Evolutionary conservation across 139 green algal genomes (phyloP).

Genomic region (Chlorella sp.): DNA sequence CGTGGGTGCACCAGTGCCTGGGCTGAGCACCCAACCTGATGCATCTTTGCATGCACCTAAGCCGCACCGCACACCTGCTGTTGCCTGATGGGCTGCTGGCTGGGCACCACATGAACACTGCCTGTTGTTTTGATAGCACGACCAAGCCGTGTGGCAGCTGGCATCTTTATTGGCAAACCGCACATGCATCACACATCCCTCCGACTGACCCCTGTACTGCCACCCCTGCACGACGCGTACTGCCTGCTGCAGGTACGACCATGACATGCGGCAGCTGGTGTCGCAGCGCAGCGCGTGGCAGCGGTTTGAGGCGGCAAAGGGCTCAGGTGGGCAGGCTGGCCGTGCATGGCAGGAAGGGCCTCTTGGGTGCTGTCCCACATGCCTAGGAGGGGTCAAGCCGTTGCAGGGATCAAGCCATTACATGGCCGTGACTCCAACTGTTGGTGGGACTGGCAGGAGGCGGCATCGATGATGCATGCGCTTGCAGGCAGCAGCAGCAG

Average conservation of each 20-base stretch:
- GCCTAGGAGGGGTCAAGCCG: neutral
- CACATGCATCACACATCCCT: neutral
- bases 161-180: too few species aligned
- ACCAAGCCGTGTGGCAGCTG: too few species aligned
- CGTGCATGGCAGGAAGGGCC: neutral
- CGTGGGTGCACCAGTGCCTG: too few species aligned
- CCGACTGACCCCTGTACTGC: neutral
- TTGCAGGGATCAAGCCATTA: too few species aligned
- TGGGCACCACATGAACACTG: too few species aligned
- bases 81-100: too few species aligned
- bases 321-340: neutral
- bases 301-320: slow-evolving; percentile 29
- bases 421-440: too few species aligned
- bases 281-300: slow-evolving; percentile 30
- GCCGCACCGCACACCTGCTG: too few species aligned
- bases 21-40: too few species aligned
- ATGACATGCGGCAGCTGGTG: slow-evolving; percentile 2
- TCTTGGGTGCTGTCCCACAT: neutral
- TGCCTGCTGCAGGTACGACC: neutral
- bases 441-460: too few species aligned
- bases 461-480: neutral
- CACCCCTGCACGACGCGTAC: neutral
- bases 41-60: too few species aligned
- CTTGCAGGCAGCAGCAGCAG: neutral
- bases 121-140: neutral